These are phyloP conservation scores for Peronospora belbahrii DNA, from an alignment of 352 stramenopile genomes.

Conservation along the genomic window DNA sequence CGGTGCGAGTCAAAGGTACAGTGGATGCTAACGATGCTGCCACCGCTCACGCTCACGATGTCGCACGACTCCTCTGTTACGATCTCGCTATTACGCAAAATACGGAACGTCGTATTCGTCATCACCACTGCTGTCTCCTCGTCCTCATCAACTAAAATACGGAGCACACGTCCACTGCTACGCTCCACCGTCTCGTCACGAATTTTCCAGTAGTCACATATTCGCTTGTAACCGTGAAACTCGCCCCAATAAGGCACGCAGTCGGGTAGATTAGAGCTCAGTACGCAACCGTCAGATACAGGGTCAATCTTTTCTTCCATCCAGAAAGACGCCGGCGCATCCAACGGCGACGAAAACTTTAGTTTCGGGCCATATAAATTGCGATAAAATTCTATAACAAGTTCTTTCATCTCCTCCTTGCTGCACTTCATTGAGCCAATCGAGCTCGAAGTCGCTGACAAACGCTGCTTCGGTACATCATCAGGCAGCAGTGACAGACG, in stretches of 20 bases:
- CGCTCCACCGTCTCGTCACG: slow-evolving; percentile 81
- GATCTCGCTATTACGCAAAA: slow-evolving; percentile 80
- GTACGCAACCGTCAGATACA: slow-evolving; percentile 55
- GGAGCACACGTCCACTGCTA: slow-evolving; percentile 71
- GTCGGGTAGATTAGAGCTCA: slow-evolving; percentile 81
- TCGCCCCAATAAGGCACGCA: slow-evolving; percentile 85
- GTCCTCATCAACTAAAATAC: slow-evolving; percentile 78
- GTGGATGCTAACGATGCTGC: slow-evolving; percentile 76
- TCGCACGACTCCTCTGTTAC: slow-evolving; percentile 84
- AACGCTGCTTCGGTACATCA: slow-evolving; percentile 29
- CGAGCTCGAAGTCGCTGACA: slow-evolving; percentile 29
- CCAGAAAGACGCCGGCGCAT: slow-evolving; percentile 72
- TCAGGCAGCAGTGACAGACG: slow-evolving; percentile 50
- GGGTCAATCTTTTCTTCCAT: slow-evolving; percentile 81
- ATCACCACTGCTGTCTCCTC: slow-evolving; percentile 84
- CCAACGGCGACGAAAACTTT: slow-evolving; percentile 72
- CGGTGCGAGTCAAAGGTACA: slow-evolving; percentile 84
- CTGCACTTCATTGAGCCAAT: slow-evolving; percentile 34
- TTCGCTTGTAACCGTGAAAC: slow-evolving; percentile 82
- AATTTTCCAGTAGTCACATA: slow-evolving; percentile 86
- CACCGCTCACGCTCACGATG: slow-evolving; percentile 68
- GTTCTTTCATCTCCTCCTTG: slow-evolving; percentile 67
- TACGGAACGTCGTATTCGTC: slow-evolving; percentile 82
- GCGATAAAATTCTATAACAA: slow-evolving; percentile 74
- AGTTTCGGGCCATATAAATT: slow-evolving; percentile 71